Conservation (phyloP, 169 alveolate genomes). For the Eimeria maxima region DNA sequence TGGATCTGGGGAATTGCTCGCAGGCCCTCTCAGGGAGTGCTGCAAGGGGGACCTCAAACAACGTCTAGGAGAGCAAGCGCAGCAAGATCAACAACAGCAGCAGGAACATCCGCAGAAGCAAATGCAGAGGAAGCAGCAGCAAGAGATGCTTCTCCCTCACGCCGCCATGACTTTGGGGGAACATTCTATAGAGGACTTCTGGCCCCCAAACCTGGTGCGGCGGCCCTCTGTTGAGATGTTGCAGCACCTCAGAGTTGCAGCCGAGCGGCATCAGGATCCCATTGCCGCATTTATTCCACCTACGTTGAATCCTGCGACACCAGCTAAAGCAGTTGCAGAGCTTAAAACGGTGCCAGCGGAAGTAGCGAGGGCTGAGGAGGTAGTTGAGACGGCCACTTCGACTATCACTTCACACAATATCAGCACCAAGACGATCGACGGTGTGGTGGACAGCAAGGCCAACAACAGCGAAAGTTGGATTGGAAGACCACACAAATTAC, state of each 20-base stretch:
- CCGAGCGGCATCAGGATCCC: background rate
- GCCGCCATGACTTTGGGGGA: background rate
- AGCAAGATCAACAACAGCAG: background rate
- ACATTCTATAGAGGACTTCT: background rate
- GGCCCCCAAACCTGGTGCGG: background rate
- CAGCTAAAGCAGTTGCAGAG: background rate
- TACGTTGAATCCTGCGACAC: background rate
- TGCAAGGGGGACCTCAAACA: background rate
- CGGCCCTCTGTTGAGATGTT: conserved; percentile 42
- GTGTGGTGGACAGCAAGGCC: background rate
- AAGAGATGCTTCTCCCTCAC: background rate
- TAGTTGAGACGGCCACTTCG: background rate
- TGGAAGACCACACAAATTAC: conserved; percentile 2
- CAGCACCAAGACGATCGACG: background rate
- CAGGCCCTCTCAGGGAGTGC: background rate
- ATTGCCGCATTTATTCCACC: background rate
- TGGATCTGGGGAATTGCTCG: background rate
- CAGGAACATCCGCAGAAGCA: background rate
- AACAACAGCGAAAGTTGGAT: background rate
- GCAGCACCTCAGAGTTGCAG: conserved; percentile 34
- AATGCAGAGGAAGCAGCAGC: background rate
- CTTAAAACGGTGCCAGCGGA: background rate
- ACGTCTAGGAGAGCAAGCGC: background rate
- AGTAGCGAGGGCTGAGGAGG: background rate
- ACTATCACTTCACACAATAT: background rate